Evolutionary conservation across 768 basidiomycete genomes (phyloP), one percentile per base, ranked within the genome.

Genomic region (Myochromella boudieri): DNA sequence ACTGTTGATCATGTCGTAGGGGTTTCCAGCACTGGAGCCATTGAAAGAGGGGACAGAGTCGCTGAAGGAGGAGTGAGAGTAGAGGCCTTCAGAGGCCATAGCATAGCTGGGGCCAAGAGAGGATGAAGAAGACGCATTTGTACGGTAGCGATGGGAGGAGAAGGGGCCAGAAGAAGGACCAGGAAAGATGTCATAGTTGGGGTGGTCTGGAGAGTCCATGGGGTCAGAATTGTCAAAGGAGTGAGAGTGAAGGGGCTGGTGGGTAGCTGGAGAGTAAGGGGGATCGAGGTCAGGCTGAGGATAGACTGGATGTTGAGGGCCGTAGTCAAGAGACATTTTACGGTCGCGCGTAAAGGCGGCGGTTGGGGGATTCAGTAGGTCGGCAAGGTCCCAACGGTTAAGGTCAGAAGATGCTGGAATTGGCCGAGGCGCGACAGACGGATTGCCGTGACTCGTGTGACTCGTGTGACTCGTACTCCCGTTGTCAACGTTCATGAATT

Each of bases 121-220:
- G 6, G 84, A 82, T 18, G 83, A 81, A 0, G 85, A 85, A 41
- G 85, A 83, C 25, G 82, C 82, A 70, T 85, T 85, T 34, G 82
- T 72, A 49, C 84, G 80, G 68, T 87, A 87, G 57, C 85, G 81
- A 48, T 78, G 72, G 36, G 78, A 76, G 40, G 68, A 64, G 60
- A 82, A 81, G 6, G 78, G 67, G 52, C 55, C 51, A 48, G 61
- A 55, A 20, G 67, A 61, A 37, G 74, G 70, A 62, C 70, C 72
- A 46, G 77, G 71, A 65, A 87, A 87, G 41, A 89, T 64, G 62
- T 85, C 80, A 66, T 87, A 90, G 51, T 68, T 66, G 10, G 76
- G 57, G 50, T 84, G 81, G 56, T 87, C 84, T 40, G 72, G 52
- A 53, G 64, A 61, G 48, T 70, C 83, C 63, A 82, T 72, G 42